These are phyloP conservation scores for Flaveria floridana DNA, from an alignment of 140 eudicot species.

Conservation along the genomic window DNA sequence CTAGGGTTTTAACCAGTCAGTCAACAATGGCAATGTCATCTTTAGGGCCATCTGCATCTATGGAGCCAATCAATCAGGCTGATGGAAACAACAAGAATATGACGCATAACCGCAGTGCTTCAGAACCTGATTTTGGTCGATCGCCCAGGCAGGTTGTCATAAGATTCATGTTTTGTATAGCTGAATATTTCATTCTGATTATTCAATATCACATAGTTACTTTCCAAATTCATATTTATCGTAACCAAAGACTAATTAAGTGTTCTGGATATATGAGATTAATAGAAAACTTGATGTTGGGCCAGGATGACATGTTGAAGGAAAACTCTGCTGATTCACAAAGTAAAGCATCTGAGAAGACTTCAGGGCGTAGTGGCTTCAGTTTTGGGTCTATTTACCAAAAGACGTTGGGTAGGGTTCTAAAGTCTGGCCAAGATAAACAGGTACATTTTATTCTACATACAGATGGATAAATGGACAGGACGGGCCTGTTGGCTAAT, in stretches of 20 bases:
- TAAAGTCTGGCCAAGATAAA: conserved; percentile 74
- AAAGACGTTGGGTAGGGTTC: conserved; percentile 71
- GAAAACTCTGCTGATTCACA: conserved; percentile 54
- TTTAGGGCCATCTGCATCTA: conserved; percentile 71
- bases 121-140: conserved; percentile 86
- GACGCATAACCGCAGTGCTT: conserved; percentile 70
- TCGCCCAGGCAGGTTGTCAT: conserved; percentile 73
- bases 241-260: conserved; percentile 9
- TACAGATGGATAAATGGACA: neutral
- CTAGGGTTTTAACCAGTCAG: conserved; percentile 75
- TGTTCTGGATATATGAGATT: neutral
- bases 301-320: conserved; percentile 55
- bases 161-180: conserved; percentile 18
- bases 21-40: conserved; percentile 90
- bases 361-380: conserved; percentile 73
- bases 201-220: conserved; percentile 1
- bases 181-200: neutral
- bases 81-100: conserved; percentile 55
- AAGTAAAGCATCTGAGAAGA: conserved; percentile 49
- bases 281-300: conserved; percentile 38
- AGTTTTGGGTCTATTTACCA: conserved; percentile 77
- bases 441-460: conserved; percentile 50
- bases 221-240: neutral
- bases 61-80: conserved; percentile 74
- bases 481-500: neutral